phyloP scores from a whole-genome alignment of 768 basidiomycete genomes.

The Hericium alpestre region DNA sequence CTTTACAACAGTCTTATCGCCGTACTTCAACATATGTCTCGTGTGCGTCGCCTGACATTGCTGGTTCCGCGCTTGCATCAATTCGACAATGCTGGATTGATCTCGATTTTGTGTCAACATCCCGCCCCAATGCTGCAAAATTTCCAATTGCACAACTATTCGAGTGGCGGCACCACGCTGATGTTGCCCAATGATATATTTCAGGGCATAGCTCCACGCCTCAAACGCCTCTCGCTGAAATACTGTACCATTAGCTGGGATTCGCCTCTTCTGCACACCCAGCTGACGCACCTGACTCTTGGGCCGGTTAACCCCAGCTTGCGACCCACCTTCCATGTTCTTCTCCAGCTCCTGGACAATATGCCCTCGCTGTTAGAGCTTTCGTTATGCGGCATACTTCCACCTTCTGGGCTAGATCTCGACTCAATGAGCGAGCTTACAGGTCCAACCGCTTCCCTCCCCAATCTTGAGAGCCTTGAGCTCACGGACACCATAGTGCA shows the following conservation, averaged over 20 bases:
- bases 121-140: background rate
- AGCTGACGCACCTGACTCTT: background rate
- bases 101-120: background rate
- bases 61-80: background rate
- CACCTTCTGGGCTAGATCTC: background rate
- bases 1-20: background rate
- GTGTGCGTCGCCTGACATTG: background rate
- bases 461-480: background rate
- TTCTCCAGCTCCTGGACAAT: background rate
- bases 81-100: background rate
- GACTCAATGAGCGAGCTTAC: no score
- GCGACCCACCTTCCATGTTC: background rate
- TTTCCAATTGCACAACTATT: background rate
- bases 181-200: background rate
- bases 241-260: background rate
- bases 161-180: background rate
- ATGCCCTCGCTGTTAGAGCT: background rate
- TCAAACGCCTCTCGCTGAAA: background rate
- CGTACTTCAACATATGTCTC: background rate
- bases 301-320: background rate
- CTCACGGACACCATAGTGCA: background rate
- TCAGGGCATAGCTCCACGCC: background rate
- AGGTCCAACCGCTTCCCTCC: background rate
- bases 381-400: background rate
- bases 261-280: background rate